Conservation (phyloP, 768 basidiomycete genomes). For the Daedaleopsis sinensis region DNA sequence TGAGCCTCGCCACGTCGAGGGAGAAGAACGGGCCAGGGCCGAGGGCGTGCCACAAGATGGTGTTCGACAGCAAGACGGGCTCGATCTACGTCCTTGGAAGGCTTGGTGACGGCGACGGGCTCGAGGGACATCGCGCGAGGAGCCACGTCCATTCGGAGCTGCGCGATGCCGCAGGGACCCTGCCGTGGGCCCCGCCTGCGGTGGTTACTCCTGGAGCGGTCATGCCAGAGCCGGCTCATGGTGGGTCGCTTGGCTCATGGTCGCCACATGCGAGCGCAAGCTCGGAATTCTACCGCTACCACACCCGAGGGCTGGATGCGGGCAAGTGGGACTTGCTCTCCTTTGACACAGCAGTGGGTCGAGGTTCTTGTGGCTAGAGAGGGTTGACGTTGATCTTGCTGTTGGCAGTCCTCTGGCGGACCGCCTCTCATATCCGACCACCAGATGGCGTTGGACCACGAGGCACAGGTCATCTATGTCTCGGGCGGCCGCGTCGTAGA, state of each 20-base stretch:
- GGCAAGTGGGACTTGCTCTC: constrained; percentile 78
- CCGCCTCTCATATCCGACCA: constrained; percentile 80
- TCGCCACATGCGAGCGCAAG: constrained; percentile 36
- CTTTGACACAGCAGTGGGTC: constrained; percentile 66
- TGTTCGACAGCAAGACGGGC: constrained; percentile 71
- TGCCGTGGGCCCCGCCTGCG: not conserved
- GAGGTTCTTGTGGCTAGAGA: not conserved
- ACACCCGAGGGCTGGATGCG: constrained; percentile 58
- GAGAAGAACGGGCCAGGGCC: constrained; percentile 71
- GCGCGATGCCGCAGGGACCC: not conserved
- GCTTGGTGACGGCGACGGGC: constrained; percentile 56
- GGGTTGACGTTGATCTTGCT: not conserved
- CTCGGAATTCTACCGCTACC: constrained; percentile 80
- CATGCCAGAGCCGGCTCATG: not conserved
- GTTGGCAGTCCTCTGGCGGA: constrained; percentile 57
- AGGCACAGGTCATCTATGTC: constrained; percentile 71
- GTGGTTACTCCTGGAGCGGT: not conserved
- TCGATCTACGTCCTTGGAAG: constrained; percentile 76
- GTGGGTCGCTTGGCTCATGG: not conserved
- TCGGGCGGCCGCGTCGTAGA: constrained; percentile 78
- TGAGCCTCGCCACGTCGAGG: constrained; percentile 55
- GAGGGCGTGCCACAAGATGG: constrained; percentile 82
- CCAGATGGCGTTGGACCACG: constrained; percentile 78
- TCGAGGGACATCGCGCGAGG: constrained; percentile 1
- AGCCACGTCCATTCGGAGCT: not conserved